A percentile compares a stretch with the other conserved stretches of the same genome.
Evolutionary conservation across 306 rosid species (phyloP).

Genomic region (Inga laurina): DNA sequence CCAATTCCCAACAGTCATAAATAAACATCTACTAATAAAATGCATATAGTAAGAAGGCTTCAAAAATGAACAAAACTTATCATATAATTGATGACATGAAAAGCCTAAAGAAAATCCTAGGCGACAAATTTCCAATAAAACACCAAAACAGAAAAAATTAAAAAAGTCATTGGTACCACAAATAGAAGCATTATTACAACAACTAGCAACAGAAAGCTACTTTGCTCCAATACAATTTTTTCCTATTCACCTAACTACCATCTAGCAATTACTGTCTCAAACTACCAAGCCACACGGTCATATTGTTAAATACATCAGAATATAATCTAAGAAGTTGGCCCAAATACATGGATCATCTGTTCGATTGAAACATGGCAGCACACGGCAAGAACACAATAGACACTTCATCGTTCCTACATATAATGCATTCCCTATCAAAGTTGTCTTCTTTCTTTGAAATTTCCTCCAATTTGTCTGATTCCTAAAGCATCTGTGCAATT

Average conservation of each 20-base stretch:
- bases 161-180: background rate
- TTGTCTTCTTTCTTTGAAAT: too few species aligned
- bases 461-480: too few species aligned
- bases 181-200: background rate
- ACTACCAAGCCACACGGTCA: background rate
- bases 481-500: too few species aligned
- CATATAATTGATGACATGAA: constrained; percentile 8
- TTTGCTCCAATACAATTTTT: background rate
- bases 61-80: background rate
- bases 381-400: too few species aligned
- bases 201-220: background rate
- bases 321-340: too few species aligned
- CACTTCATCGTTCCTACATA: too few species aligned
- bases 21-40: too few species aligned
- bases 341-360: too few species aligned
- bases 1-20: too few species aligned
- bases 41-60: background rate
- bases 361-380: too few species aligned
- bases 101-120: background rate
- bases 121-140: background rate
- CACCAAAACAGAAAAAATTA: background rate
- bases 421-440: too few species aligned
- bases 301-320: background rate
- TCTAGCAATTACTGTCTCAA: background rate
- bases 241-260: background rate